Base-by-base conservation (phyloP, 129 eudicot genomes). In the Heracleum sosnowskyi region DNA sequence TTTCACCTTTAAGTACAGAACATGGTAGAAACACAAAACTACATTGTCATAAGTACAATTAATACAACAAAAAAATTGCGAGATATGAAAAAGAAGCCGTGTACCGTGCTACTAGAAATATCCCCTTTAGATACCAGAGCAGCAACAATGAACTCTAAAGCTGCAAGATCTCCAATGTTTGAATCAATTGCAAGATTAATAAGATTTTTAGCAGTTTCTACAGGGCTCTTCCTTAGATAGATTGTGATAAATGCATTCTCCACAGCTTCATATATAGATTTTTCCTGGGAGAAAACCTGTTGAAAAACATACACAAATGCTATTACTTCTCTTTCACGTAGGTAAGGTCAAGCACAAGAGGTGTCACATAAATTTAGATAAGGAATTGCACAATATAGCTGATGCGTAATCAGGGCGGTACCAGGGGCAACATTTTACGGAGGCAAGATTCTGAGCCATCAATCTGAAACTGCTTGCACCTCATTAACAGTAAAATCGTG, bases 341-440 rank as follows among this genome's bases (percentile, higher is more conserved):
- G 81, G 49, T n/a, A 42, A 63, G 39, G n/a, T 39, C 11, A 73
- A 40, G 11, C 47, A 51, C 26, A 62, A 44, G 44, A 12, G 36
- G 72, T 40, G 69, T 68, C 35, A 78, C 28, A 15, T 29, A 37
- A 31, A 63, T 49, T 55, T 24, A 71, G 46, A 73, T 69, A 57
- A 36, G 28, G 49, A 75, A 45, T 37, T 51, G 29, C 76, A 35
- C 64, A 33, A n/a, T 5, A 41, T 41, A 72, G n/a, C n/a, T 26
- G 45, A 33, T 17, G 28, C 53, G 4, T 71, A 40, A 49, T 42
- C 34, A 70, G 74, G 69, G 77, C 51, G 82, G 75, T 87, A 95
- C 98, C 98, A 95, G 82, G 70, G 98, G 98, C 76, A 95, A 78
- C 98, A 95, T 95, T 87, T 91, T 91, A 70, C 97, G 91, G 16